Evolutionary conservation across 495 filamentous ascomycete species (phyloP).

Genomic region (Friedmanniomyces simplex): DNA sequence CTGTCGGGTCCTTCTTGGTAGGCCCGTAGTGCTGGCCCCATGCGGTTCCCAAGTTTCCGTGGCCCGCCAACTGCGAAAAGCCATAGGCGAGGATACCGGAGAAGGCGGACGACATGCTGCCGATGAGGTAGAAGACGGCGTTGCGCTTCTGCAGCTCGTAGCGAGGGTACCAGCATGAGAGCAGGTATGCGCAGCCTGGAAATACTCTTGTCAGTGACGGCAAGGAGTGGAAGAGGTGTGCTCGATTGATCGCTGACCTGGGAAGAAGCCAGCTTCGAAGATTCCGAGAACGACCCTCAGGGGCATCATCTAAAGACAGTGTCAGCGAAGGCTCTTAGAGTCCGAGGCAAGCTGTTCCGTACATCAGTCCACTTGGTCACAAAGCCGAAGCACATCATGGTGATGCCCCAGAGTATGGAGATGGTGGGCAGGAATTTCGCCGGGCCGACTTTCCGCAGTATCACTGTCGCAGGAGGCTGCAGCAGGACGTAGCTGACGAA

Average conservation of each 20-base stretch:
- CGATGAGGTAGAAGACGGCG: conserved; percentile 25
- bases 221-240: background rate
- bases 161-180: conserved; percentile 19
- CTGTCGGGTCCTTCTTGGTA: background rate
- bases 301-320: conserved; percentile 8
- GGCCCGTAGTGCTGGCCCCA: conserved; percentile 15
- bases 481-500: conserved; percentile 23
- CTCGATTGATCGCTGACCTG: background rate
- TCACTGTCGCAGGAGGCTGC: conserved; percentile 17
- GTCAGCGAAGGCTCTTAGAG: no score
- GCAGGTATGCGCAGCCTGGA: conserved; percentile 12
- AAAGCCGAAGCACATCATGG: conserved; percentile 18
- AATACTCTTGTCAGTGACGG: background rate
- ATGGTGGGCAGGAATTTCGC: conserved; percentile 18
- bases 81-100: conserved; percentile 24
- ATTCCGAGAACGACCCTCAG: conserved; percentile 17
- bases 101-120: conserved; percentile 21
- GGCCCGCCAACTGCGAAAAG: conserved; percentile 18
- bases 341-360: no score
- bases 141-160: conserved; percentile 21
- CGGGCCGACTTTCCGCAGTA: conserved; percentile 16
- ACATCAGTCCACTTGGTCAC: conserved; percentile 9
- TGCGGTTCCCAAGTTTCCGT: conserved; percentile 1
- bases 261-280: conserved; percentile 17
- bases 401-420: conserved; percentile 16